Conservation (phyloP, 441 rosid genomes). For the Adansonia grandidieri region DNA sequence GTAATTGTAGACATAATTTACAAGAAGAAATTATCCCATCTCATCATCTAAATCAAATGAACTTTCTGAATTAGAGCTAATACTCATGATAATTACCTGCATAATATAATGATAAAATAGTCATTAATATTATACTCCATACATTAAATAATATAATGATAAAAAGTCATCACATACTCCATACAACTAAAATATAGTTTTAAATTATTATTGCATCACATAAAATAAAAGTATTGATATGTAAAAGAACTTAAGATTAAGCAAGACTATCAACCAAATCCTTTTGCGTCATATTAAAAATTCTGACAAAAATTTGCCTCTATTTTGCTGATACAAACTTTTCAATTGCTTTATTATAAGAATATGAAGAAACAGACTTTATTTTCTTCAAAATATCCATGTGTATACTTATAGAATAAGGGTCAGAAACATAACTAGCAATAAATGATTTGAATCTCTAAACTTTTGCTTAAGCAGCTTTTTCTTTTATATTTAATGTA, state of each 20-base stretch:
- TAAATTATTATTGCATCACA: background rate
- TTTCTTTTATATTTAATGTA: too few relatives aligned
- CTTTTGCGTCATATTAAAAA: too few relatives aligned
- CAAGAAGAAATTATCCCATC: background rate
- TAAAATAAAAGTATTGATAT: background rate
- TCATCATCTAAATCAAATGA: background rate
- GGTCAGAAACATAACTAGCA: too few relatives aligned
- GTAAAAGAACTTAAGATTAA: background rate
- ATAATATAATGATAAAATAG: background rate
- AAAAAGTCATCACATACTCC: background rate
- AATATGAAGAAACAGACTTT: too few relatives aligned
- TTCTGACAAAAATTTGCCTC: too few relatives aligned
- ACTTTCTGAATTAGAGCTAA: background rate
- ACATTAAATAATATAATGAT: background rate
- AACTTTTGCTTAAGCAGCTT: too few relatives aligned
- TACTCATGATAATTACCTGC: background rate
- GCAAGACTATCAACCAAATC: background rate
- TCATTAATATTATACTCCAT: background rate
- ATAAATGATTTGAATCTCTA: too few relatives aligned
- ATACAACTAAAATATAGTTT: background rate
- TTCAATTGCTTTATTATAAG: too few relatives aligned
- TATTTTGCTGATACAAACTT: too few relatives aligned
- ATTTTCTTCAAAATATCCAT: too few relatives aligned
- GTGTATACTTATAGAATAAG: too few relatives aligned
- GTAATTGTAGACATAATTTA: too few relatives aligned